phyloP scores from a whole-genome alignment of 768 basidiomycete genomes.

The Artomyces pyxidatus region DNA sequence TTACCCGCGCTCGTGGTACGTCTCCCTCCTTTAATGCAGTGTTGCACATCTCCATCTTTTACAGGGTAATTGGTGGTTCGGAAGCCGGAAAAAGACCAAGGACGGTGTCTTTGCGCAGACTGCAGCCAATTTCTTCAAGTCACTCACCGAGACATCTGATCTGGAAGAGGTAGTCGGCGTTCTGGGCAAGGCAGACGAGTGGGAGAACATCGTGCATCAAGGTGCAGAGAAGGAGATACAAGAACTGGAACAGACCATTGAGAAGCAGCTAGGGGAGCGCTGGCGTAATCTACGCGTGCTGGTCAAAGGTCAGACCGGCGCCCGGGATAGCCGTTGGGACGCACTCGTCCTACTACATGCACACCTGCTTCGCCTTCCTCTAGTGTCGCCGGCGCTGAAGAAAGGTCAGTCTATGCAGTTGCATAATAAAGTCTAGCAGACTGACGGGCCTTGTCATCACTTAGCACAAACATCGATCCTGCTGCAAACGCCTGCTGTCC shows the following conservation, averaged over 20 bases:
- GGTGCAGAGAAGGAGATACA: slow-evolving; percentile 27
- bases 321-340: slow-evolving; percentile 34
- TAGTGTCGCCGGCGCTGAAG: slow-evolving; percentile 44
- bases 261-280: slow-evolving; percentile 37
- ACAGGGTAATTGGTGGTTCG: slow-evolving; percentile 96
- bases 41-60: background rate
- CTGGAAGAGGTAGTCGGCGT: slow-evolving; percentile 66
- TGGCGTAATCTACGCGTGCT: slow-evolving; percentile 46
- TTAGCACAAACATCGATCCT: slow-evolving; percentile 68
- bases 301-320: slow-evolving; percentile 23
- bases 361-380: slow-evolving; percentile 65
- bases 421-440: too few species aligned
- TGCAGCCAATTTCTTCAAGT: slow-evolving; percentile 84
- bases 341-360: slow-evolving; percentile 77
- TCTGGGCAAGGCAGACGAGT: slow-evolving; percentile 57
- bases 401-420: slow-evolving; percentile 43
- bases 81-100: slow-evolving; percentile 80
- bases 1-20: slow-evolving; percentile 79
- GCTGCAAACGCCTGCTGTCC: slow-evolving; percentile 60
- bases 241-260: slow-evolving; percentile 44
- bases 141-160: slow-evolving; percentile 69
- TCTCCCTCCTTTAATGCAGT: slow-evolving; percentile 1
- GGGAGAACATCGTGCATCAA: slow-evolving; percentile 37
- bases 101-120: slow-evolving; percentile 80
- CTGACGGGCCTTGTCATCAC: too few species aligned